phyloP scores from a whole-genome alignment of 352 stramenopile species.

The Globisporangium spinosum region DNA sequence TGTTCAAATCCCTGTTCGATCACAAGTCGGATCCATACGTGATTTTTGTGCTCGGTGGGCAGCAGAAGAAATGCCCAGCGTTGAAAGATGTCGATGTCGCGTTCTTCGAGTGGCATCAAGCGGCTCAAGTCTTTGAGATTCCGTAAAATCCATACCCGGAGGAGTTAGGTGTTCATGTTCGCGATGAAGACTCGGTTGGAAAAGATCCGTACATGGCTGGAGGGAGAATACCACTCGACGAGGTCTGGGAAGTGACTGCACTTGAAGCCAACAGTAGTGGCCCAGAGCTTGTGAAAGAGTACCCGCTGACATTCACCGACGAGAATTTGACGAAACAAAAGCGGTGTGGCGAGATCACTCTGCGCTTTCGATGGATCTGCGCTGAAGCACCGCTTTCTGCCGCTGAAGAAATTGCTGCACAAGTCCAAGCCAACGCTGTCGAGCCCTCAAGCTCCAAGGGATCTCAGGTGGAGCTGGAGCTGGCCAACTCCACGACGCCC shows the following conservation, averaged over 20 bases:
- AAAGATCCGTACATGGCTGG: slow-evolving; percentile 45
- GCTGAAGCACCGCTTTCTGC: slow-evolving; percentile 25
- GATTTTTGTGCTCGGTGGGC: slow-evolving; percentile 25
- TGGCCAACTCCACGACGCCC: neutral
- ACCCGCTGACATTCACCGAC: slow-evolving; percentile 30
- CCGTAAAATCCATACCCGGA: slow-evolving; percentile 29
- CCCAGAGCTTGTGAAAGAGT: slow-evolving; percentile 28
- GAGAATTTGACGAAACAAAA: slow-evolving; percentile 44
- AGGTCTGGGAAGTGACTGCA: slow-evolving; percentile 26
- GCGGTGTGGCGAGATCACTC: slow-evolving; percentile 29
- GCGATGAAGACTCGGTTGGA: slow-evolving; percentile 37
- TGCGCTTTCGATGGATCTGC: slow-evolving; percentile 42
- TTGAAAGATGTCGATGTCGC: slow-evolving; percentile 39
- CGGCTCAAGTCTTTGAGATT: slow-evolving; percentile 39
- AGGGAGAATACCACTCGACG: slow-evolving; percentile 26
- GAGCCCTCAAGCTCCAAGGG: too few species aligned
- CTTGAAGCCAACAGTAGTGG: slow-evolving; percentile 4
- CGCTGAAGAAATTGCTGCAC: neutral
- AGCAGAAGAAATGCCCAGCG: slow-evolving; percentile 27
- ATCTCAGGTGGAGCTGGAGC: too few species aligned
- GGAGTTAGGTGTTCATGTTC: slow-evolving; percentile 31
- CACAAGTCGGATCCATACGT: slow-evolving; percentile 46
- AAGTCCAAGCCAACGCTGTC: neutral
- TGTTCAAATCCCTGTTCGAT: slow-evolving; percentile 43
- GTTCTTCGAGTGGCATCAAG: slow-evolving; percentile 48